Evolutionary conservation across 495 filamentous ascomycete species (phyloP), one percentile per base, ranked within the genome.

Genomic region (Glonium stellatum): DNA sequence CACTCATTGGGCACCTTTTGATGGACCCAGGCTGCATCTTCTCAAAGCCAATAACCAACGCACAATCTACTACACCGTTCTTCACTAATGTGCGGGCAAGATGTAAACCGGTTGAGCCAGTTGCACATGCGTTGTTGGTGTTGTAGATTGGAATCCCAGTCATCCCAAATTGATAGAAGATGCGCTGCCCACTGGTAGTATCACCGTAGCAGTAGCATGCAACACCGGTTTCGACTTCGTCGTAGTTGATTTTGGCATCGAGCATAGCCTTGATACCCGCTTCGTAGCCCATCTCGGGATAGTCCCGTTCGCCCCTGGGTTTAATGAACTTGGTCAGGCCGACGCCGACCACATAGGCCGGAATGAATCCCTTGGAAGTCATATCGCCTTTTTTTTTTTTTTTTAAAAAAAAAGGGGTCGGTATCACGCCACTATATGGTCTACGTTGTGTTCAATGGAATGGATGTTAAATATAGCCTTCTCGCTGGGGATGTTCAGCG

Each of bases 311-410:
- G 69, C 91, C 90, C 22, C 92, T 82, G 2, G 93, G 93, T 78
- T 97, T 98, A 80, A 96, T 89, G 81, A 98, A 98, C 74, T 95
- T 95, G 76, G 93, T 98, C 86, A 97, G 92, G 73, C 92, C 92
- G 64, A 97, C 92, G 75, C 92, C 92, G 36, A 97, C 83, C 71
- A 97, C 89, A 77, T 96, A 97, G 78, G 80, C 80, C 61, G 81
- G 82, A n/a, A n/a, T n/a, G n/a, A n/a, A n/a, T n/a, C n/a, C n/a
- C n/a, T n/a, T n/a, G n/a, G n/a, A n/a, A n/a, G n/a, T n/a, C n/a
- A n/a, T n/a, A n/a, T n/a, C n/a, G n/a, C n/a, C n/a, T n/a, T n/a
- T n/a, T n/a, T n/a, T n/a, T n/a, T n/a, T n/a, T n/a, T n/a, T n/a
- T n/a, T n/a, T n/a, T n/a, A n/a, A n/a, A n/a, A n/a, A n/a, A n/a